phyloP scores from a whole-genome alignment of 2,329 filamentous ascomycete species.

The Grosmannia penicillata region DNA sequence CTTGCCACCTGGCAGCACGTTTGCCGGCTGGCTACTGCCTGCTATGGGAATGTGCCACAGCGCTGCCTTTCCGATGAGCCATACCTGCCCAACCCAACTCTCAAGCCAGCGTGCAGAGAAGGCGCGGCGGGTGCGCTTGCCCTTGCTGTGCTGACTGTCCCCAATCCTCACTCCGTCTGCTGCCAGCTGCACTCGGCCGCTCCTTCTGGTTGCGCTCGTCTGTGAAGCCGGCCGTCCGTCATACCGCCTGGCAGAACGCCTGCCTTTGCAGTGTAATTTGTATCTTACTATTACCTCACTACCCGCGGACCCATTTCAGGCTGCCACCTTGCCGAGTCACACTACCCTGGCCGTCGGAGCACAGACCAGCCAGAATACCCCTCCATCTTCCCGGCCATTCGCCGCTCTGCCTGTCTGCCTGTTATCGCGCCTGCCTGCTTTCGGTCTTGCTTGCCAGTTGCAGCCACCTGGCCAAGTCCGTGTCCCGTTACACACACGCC shows the following conservation, averaged over 20 bases:
- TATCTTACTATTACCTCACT: conserved; percentile 11
- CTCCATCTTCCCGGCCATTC: conserved; percentile 7
- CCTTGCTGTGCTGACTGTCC: no score
- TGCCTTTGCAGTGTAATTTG: conserved; percentile 5
- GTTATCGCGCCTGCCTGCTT: background rate
- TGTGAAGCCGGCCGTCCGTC: no score
- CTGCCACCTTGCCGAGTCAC: conserved; percentile 11
- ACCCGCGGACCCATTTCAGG: conserved; percentile 17
- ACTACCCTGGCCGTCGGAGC: conserved; percentile 1
- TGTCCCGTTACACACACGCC: conserved; percentile 4
- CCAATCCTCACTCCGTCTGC: no score
- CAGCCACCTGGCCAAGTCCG: conserved; percentile 17
- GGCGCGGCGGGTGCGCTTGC: no score
- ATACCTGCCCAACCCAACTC: no score
- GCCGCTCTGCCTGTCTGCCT: conserved; percentile 1
- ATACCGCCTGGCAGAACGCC: background rate
- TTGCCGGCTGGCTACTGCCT: background rate
- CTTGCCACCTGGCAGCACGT: conserved; percentile 6
- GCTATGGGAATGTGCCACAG: background rate
- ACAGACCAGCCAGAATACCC: conserved; percentile 15
- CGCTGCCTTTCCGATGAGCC: no score
- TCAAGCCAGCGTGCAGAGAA: no score
- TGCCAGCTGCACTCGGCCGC: no score
- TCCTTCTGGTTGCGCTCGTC: no score
- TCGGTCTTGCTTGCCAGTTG: conserved; percentile 14